A percentile compares a stretch with the other conserved stretches of the same genome.
phyloP scores from a whole-genome alignment of 352 stramenopile species.

The Pythium phragmiticola region DNA sequence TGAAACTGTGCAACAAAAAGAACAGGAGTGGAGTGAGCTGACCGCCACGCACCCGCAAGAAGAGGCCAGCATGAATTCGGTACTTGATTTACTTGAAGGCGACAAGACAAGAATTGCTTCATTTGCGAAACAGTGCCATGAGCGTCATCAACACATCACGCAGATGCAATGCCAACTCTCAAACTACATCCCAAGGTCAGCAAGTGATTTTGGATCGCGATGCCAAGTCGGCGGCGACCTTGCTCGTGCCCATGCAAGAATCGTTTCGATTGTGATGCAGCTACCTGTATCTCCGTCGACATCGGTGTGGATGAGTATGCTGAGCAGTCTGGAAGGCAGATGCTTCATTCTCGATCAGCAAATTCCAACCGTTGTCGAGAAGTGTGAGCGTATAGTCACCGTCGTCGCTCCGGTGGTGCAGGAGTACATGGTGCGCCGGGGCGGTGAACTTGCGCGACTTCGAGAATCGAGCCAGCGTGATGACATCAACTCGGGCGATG shows the following conservation, averaged over 20 bases:
- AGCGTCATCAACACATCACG: constrained; percentile 50
- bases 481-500: neutral
- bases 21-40: constrained; percentile 10
- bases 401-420: constrained; percentile 6
- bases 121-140: constrained; percentile 50
- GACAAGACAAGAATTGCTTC: constrained; percentile 26
- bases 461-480: neutral
- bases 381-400: neutral
- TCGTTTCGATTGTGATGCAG: constrained; percentile 14
- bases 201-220: neutral
- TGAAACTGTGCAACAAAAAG: neutral
- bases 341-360: constrained; percentile 19
- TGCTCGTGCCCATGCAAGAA: constrained; percentile 6
- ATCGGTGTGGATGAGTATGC: constrained; percentile 24
- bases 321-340: constrained; percentile 12
- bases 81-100: constrained; percentile 1
- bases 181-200: neutral
- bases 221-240: neutral
- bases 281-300: constrained; percentile 12
- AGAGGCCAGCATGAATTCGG: neutral
- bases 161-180: constrained; percentile 35
- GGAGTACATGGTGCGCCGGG: constrained; percentile 4
- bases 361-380: constrained; percentile 4
- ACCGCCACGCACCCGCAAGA: neutral
- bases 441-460: neutral